These are phyloP conservation scores for Tritrichomonas musculus DNA, from an alignment of 208 protist species.

Conservation along the genomic window DNA sequence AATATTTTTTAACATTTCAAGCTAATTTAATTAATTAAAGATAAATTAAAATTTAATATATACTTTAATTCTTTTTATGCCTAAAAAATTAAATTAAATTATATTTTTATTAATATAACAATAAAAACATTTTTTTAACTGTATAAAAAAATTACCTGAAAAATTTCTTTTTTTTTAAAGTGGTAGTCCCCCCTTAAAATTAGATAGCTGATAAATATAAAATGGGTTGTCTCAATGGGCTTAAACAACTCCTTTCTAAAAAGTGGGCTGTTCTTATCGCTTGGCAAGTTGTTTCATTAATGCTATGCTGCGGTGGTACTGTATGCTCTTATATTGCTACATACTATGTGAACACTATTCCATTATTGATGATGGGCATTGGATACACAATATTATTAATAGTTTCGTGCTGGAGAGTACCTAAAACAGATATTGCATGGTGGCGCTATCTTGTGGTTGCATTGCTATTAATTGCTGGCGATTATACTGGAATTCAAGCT, in stretches of 20 bases:
- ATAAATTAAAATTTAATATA: too few relatives aligned
- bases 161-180: too few relatives aligned
- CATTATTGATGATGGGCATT: background rate
- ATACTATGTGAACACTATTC: background rate
- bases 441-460: slow-evolving; percentile 17
- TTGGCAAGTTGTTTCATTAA: background rate
- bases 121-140: too few relatives aligned
- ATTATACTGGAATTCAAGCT: background rate
- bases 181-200: too few relatives aligned
- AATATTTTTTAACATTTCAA: too few relatives aligned
- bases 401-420: background rate
- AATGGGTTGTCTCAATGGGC: too few relatives aligned
- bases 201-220: too few relatives aligned
- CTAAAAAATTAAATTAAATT: too few relatives aligned
- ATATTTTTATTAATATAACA: too few relatives aligned
- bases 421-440: background rate
- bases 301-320: background rate
- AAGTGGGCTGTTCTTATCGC: background rate
- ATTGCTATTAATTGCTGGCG: background rate
- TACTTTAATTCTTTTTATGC: too few relatives aligned
- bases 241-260: background rate
- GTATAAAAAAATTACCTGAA: too few relatives aligned
- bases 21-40: too few relatives aligned
- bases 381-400: background rate
- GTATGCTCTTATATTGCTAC: background rate